Evolutionary conservation across 1,284 basidiomycete genomes (phyloP).

Genomic region (Exobasidium cylindrosporum): DNA sequence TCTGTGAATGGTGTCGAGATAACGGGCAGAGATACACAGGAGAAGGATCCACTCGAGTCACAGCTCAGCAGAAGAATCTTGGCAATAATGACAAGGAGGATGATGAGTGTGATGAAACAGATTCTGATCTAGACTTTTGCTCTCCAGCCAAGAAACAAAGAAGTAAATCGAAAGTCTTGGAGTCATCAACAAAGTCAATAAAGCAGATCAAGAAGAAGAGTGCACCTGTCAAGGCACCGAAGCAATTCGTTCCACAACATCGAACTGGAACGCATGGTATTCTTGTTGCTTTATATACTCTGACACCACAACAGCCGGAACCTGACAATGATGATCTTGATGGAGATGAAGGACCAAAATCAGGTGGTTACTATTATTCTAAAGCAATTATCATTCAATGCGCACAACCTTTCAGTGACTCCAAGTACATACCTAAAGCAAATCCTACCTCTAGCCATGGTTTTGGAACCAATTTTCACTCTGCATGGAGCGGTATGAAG

Average conservation of each 20-base stretch:
- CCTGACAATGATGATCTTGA: constrained; percentile 4
- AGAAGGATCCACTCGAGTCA: background rate
- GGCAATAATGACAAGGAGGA: constrained; percentile 3
- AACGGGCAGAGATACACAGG: background rate
- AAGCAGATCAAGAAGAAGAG: background rate
- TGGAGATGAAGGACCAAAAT: constrained; percentile 16
- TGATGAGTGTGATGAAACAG: background rate
- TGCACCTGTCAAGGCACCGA: constrained; percentile 16
- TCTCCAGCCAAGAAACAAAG: background rate
- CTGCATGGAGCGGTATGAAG: constrained; percentile 53
- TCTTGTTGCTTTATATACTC: constrained; percentile 40
- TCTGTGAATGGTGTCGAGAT: background rate
- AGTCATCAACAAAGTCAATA: too few species aligned
- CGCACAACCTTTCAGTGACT: constrained; percentile 45
- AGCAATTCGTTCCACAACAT: constrained; percentile 44
- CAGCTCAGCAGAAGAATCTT: background rate
- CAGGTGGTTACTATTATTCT: constrained; percentile 14
- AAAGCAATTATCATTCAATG: constrained; percentile 47
- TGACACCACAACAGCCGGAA: constrained; percentile 10
- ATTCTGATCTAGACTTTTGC: background rate
- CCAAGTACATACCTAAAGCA: constrained; percentile 32
- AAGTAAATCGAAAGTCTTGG: too few species aligned
- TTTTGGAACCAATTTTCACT: constrained; percentile 31
- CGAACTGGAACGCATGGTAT: constrained; percentile 51
- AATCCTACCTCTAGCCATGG: background rate